These are phyloP conservation scores for Mucor lusitanicus DNA, from an alignment of 371 early-diverging fungal genomes.

Conservation along the genomic window DNA sequence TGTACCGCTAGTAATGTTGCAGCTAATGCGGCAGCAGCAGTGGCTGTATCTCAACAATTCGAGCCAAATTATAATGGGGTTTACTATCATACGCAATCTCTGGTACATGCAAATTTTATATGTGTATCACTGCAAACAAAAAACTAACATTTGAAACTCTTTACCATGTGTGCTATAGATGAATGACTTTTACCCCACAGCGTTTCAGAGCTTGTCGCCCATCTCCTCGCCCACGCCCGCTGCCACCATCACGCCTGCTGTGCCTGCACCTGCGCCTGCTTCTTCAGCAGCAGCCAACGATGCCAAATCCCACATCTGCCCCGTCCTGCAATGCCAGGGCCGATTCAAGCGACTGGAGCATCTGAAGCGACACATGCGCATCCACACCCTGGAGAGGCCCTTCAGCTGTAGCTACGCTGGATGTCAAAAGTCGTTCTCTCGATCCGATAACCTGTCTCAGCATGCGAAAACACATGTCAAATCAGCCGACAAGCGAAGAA, in stretches of 20 bases:
- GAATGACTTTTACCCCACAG: neutral
- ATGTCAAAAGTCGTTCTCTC: constrained; percentile 80
- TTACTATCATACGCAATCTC: constrained; percentile 3
- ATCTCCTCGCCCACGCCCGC: constrained; percentile 1
- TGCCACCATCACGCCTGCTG: neutral
- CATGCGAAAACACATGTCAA: constrained; percentile 64
- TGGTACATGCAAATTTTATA: neutral
- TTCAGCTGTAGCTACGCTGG: constrained; percentile 68
- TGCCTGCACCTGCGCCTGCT: too few species aligned
- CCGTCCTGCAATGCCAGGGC: constrained; percentile 55
- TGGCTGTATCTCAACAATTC: constrained; percentile 11
- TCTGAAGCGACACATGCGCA: constrained; percentile 87
- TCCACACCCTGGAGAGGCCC: constrained; percentile 81
- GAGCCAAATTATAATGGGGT: neutral
- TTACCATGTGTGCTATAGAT: neutral
- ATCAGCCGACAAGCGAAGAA: constrained; percentile 36
- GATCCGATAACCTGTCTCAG: constrained; percentile 75
- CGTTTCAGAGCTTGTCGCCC: neutral
- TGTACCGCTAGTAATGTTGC: neutral
- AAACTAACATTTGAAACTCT: neutral
- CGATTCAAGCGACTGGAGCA: constrained; percentile 85
- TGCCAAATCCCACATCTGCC: constrained; percentile 52
- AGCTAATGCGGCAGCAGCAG: constrained; percentile 16
- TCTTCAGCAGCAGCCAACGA: constrained; percentile 5
- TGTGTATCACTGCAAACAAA: neutral